Evolutionary conservation across 108 stramenopile genomes (phyloP), one percentile per base, ranked within the genome.

Genomic region (Fistulifera solaris): DNA sequence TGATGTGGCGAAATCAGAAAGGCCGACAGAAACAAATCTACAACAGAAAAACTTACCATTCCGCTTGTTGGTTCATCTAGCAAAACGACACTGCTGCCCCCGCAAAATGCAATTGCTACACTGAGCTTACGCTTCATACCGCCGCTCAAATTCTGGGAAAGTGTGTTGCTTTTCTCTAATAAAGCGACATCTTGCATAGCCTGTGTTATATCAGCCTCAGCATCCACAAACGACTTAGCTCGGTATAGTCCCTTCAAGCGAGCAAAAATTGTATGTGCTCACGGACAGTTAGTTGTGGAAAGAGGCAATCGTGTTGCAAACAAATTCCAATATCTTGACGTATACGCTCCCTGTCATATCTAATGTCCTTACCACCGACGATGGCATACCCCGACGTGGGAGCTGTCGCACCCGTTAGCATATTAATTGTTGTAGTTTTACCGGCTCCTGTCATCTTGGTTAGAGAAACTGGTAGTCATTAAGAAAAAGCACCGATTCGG

Each of bases 261-360:
- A 21, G 80, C 73, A 64, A 90, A 94, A 97, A 81, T 46, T 73
- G 40, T 21, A 97, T 50, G 59, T 97, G 96, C 61, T 97, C 96
- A 6, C 70, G 59, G 27, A 93, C 94, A 11, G 96, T 94, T 40
- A 97, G 71, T 24, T 65, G 40, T 7, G 87, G 89, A 54, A 86
- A 92, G n/a, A 97, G 72, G 56, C 88, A 85, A 67, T 97, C 92
- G 62, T 93, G 91, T 59, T 97, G 96, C 27, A 94, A 68, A 58
- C 96, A 96, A 31, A 96, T 85, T 52, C 95, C 95, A 19, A 91
- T 61, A 27, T 82, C 72, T 54, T 78, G 38, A 24, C 91, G 79
- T 18, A 93, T 63, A 18, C 52, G 44, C 21, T 56, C 40, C 78
- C 88, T 72, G 15, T 89, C 57, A 28, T 73, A 72, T 12, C 68